These are phyloP conservation scores for Pyricularia pennisetigena DNA, from an alignment of 2,329 filamentous ascomycete species.

Conservation along the genomic window DNA sequence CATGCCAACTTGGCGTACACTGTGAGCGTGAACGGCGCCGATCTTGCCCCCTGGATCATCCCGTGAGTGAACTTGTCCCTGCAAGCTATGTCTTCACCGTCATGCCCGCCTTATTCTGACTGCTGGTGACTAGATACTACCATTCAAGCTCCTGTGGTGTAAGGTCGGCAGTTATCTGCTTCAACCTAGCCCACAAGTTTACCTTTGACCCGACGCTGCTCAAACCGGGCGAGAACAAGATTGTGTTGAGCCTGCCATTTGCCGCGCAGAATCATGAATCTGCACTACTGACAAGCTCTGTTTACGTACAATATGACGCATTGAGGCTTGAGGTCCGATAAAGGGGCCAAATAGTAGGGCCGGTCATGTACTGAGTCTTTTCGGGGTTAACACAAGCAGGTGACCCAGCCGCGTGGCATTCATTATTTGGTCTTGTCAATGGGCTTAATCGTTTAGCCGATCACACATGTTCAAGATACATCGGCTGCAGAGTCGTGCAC, in stretches of 20 bases:
- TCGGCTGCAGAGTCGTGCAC: neutral
- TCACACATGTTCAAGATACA: neutral
- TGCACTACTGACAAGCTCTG: conserved; percentile 40
- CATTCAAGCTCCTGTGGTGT: conserved; percentile 51
- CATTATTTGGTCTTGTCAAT: neutral
- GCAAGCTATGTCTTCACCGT: neutral
- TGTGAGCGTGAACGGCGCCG: conserved; percentile 27
- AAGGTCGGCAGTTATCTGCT: conserved; percentile 49
- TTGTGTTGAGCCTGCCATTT: conserved; percentile 48
- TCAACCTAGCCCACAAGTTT: conserved; percentile 51
- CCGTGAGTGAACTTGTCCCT: conserved; percentile 28
- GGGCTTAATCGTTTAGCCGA: neutral
- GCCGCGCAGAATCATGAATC: conserved; percentile 50
- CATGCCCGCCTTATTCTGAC: neutral
- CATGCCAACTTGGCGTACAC: conserved; percentile 42
- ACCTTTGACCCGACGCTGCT: conserved; percentile 39
- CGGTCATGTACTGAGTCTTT: neutral
- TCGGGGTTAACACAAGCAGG: neutral
- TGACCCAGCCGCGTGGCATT: neutral
- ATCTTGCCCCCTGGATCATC: conserved; percentile 43
- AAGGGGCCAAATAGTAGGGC: neutral
- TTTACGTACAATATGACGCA: conserved; percentile 59
- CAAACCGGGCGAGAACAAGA: conserved; percentile 40
- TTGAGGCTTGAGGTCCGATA: conserved; percentile 45
- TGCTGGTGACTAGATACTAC: conserved; percentile 28